These are phyloP conservation scores for Penicillium odoratum DNA, from an alignment of 495 filamentous ascomycete genomes.

Conservation along the genomic window DNA sequence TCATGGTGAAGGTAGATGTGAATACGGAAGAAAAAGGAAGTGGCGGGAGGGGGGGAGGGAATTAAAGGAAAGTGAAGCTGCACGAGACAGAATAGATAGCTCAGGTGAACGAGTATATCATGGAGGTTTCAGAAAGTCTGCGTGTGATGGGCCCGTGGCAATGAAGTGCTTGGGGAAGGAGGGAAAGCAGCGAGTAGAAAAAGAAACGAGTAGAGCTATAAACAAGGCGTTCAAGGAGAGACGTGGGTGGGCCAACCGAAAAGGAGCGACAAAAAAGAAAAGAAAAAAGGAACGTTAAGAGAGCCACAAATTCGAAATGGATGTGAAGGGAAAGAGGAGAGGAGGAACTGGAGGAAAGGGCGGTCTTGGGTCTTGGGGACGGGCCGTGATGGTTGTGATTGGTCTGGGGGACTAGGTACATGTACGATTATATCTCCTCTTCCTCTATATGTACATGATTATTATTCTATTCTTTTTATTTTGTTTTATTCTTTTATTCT, in stretches of 20 bases:
- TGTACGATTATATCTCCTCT: neutral
- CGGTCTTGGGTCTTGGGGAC: conserved; percentile 13
- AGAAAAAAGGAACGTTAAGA: conserved; percentile 12
- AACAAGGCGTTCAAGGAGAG: conserved; percentile 9
- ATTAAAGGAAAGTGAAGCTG: conserved; percentile 9
- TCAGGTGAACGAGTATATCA: conserved; percentile 24
- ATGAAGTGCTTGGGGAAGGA: conserved; percentile 16
- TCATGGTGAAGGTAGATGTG: conserved; percentile 32
- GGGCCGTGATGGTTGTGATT: conserved; percentile 11
- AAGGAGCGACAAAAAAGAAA: conserved; percentile 13
- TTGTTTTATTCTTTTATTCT: neutral
- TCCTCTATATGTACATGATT: neutral
- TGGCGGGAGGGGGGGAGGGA: conserved; percentile 5
- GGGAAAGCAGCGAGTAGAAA: conserved; percentile 17
- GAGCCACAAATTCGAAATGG: neutral
- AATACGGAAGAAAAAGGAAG: conserved; percentile 5
- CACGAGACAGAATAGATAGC: conserved; percentile 12
- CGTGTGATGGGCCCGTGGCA: conserved; percentile 10
- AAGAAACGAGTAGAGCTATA: conserved; percentile 18
- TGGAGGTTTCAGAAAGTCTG: conserved; percentile 15
- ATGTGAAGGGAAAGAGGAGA: conserved; percentile 9
- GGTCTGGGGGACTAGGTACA: conserved; percentile 1
- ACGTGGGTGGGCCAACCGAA: conserved; percentile 14
- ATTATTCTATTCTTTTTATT: neutral
- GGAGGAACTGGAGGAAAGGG: conserved; percentile 2